phyloP scores from a whole-genome alignment of 805 yeast species.

The Millerago galiae region DNA sequence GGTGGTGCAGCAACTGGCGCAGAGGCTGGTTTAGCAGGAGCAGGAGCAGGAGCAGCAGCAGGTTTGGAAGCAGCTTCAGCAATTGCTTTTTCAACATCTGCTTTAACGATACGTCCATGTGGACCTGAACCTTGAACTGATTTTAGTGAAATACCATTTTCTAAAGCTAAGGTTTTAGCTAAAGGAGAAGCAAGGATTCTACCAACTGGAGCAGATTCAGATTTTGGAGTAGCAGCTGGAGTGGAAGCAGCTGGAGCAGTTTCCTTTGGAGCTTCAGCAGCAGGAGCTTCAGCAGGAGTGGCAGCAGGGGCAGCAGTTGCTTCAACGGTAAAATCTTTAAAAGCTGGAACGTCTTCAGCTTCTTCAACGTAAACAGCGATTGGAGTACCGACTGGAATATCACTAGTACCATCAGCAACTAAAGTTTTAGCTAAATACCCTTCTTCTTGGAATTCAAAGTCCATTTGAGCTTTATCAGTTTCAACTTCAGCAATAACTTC shows the following conservation, averaged over 20 bases:
- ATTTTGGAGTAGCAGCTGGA: slow-evolving; percentile 23
- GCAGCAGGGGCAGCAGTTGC: slow-evolving; percentile 33
- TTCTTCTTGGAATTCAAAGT: slow-evolving; percentile 96
- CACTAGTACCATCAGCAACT: slow-evolving; percentile 79
- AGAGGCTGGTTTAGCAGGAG: slow-evolving; percentile 38
- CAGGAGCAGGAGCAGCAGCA: slow-evolving; percentile 13
- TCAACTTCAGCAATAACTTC: slow-evolving; percentile 95
- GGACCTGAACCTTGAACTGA: slow-evolving; percentile 91
- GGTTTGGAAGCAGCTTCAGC: slow-evolving; percentile 35
- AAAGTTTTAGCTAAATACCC: slow-evolving; percentile 86
- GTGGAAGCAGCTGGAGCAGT: slow-evolving; percentile 22
- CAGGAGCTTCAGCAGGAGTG: slow-evolving; percentile 27
- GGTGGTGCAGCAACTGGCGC: slow-evolving; percentile 39
- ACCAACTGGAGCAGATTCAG: slow-evolving; percentile 37
- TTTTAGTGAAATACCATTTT: slow-evolving; percentile 83
- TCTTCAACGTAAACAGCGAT: slow-evolving; percentile 96
- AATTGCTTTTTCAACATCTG: slow-evolving; percentile 76
- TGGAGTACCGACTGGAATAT: slow-evolving; percentile 90
- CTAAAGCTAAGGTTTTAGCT: slow-evolving; percentile 90
- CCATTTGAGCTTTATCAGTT: slow-evolving; percentile 98
- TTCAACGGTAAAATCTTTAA: slow-evolving; percentile 80
- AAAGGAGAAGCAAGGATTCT: slow-evolving; percentile 92
- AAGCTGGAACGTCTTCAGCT: slow-evolving; percentile 76
- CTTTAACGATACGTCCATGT: slow-evolving; percentile 85
- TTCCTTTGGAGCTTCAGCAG: slow-evolving; percentile 11